Conservation (phyloP, 2,329 filamentous ascomycete genomes). For the Xylogone sp. region DNA sequence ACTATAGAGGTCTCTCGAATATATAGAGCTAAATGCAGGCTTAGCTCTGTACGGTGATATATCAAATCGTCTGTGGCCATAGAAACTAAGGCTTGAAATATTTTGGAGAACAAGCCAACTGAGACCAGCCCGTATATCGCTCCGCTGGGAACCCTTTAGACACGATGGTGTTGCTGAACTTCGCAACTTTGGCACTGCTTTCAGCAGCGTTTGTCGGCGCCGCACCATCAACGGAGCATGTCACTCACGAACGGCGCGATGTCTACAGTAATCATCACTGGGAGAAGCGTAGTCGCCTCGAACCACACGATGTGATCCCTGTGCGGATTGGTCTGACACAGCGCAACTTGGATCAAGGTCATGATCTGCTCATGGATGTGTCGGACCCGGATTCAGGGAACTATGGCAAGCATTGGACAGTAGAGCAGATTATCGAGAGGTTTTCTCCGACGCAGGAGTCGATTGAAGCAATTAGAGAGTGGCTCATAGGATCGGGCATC, state of each 20-base stretch:
- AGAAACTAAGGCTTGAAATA: no score
- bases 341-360: slow-evolving; percentile 39
- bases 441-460: slow-evolving; percentile 37
- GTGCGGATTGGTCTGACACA: slow-evolving; percentile 42
- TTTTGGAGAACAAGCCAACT: no score
- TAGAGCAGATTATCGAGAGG: slow-evolving; percentile 33
- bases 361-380: slow-evolving; percentile 37
- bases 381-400: slow-evolving; percentile 29
- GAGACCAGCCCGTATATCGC: no score
- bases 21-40: no score
- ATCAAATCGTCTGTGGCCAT: no score
- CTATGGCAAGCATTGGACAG: slow-evolving; percentile 43
- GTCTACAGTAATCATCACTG: slow-evolving; percentile 8
- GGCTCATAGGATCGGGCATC: slow-evolving; percentile 30
- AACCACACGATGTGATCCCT: slow-evolving; percentile 27
- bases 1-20: no score
- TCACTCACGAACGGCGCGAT: slow-evolving; percentile 17
- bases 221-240: slow-evolving; percentile 8
- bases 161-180: no score
- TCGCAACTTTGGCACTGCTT: no score
- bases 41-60: no score
- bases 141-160: no score
- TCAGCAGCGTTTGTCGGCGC: background rate
- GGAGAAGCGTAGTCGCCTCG: slow-evolving; percentile 12
- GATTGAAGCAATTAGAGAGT: slow-evolving; percentile 27